Percentiles rank a stretch among this genome's conserved stretches.
Evolutionary conservation across 768 basidiomycete species (phyloP).

Genomic region (Glaciozyma martinii): DNA sequence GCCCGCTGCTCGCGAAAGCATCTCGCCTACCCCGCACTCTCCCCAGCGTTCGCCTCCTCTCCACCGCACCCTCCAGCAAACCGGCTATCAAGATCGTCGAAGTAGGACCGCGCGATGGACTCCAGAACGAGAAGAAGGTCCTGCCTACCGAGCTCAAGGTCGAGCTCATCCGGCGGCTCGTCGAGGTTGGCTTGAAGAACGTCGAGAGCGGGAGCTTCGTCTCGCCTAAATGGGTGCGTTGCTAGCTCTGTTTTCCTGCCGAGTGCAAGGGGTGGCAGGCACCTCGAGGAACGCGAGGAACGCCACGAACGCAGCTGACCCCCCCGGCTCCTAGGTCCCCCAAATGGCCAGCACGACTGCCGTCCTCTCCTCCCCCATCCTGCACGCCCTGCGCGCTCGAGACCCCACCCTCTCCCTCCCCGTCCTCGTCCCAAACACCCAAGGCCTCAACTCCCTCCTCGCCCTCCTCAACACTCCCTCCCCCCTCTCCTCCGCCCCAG

Average conservation of each 20-base stretch:
- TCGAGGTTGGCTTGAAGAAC: slow-evolving; percentile 8
- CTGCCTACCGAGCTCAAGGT: slow-evolving; percentile 67
- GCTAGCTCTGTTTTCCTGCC: too few relatives aligned
- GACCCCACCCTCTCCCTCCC: slow-evolving; percentile 23
- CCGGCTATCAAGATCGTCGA: slow-evolving; percentile 56
- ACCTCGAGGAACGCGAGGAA: too few relatives aligned
- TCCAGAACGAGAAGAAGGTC: slow-evolving; percentile 74
- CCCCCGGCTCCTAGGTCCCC: slow-evolving; percentile 8
- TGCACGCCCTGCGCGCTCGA: not conserved
- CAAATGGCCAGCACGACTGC: slow-evolving; percentile 27
- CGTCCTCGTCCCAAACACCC: slow-evolving; percentile 24
- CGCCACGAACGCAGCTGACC: not conserved
- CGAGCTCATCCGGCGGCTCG: slow-evolving; percentile 68
- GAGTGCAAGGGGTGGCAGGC: too few relatives aligned
- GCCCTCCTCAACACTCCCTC: slow-evolving; percentile 2
- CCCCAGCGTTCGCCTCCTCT: too few relatives aligned
- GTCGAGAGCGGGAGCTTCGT: slow-evolving; percentile 26
- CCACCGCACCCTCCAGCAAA: too few relatives aligned
- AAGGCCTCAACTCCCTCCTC: slow-evolving; percentile 20
- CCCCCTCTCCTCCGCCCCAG: not conserved
- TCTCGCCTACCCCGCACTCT: too few relatives aligned
- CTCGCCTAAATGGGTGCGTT: slow-evolving; percentile 27
- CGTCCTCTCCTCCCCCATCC: slow-evolving; percentile 9
- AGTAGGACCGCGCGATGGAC: slow-evolving; percentile 80
- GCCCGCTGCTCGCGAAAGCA: too few relatives aligned